Evolutionary conservation across 306 rosid genomes (phyloP).

Genomic region (Acacia confusa): DNA sequence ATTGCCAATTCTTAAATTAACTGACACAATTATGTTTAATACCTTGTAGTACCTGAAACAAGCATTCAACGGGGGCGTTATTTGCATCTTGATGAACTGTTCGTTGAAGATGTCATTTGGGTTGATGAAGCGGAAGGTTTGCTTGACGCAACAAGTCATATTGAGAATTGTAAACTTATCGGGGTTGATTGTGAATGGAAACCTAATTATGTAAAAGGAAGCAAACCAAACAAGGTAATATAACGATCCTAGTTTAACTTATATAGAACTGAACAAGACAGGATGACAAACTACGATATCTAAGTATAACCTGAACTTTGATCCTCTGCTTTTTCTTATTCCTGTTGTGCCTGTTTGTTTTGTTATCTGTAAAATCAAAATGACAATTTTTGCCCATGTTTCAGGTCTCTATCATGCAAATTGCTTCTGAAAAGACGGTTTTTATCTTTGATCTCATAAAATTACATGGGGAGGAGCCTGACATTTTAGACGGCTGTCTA

Average conservation of each 20-base stretch:
- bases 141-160: constrained; percentile 57
- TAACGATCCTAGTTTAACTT: constrained; percentile 15
- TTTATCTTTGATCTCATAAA: constrained; percentile 82
- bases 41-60: constrained; percentile 58
- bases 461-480: constrained; percentile 68
- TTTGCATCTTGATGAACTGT: constrained; percentile 69
- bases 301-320: background rate
- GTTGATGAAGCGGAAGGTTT: constrained; percentile 73
- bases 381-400: constrained; percentile 29
- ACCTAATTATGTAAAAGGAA: constrained; percentile 78
- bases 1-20: constrained; percentile 6
- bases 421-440: constrained; percentile 76
- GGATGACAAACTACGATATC: background rate
- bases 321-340: constrained; percentile 13
- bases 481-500: constrained; percentile 58
- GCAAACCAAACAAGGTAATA: constrained; percentile 81
- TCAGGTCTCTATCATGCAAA: constrained; percentile 98
- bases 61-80: constrained; percentile 52
- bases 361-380: background rate
- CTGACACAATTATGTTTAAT: constrained; percentile 25
- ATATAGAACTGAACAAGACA: background rate
- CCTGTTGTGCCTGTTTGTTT: background rate
- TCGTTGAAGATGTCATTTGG: constrained; percentile 64
- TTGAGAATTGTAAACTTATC: constrained; percentile 78
- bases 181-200: constrained; percentile 99